A percentile compares a stretch with the other conserved stretches of the same genome.
phyloP scores from a whole-genome alignment of 352 stramenopile genomes.

The Phytopythium aichiense region DNA sequence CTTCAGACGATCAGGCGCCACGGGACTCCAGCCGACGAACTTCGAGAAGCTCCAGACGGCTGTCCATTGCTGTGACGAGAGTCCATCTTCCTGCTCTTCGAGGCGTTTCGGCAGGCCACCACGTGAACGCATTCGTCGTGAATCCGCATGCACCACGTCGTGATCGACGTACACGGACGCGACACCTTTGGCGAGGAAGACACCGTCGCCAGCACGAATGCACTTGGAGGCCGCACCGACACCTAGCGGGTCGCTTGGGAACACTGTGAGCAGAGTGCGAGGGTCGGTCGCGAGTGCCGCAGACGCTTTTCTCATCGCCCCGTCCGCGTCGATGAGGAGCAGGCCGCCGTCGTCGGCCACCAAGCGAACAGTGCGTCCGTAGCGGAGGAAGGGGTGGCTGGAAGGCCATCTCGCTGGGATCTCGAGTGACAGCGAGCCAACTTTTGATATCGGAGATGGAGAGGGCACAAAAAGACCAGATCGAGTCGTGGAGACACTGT shows the following conservation, averaged over 20 bases:
- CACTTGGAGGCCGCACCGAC: slow-evolving; percentile 13
- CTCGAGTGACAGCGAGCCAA: neutral
- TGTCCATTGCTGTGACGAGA: neutral
- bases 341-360: slow-evolving; percentile 32
- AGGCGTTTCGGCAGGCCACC: slow-evolving; percentile 1
- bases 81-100: neutral
- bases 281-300: slow-evolving; percentile 17
- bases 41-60: slow-evolving; percentile 1
- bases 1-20: neutral
- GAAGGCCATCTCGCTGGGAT: neutral
- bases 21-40: neutral
- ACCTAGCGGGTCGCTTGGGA: slow-evolving; percentile 22
- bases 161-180: slow-evolving; percentile 15
- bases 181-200: slow-evolving; percentile 27
- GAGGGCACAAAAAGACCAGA: neutral
- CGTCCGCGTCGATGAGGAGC: slow-evolving; percentile 32
- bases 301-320: slow-evolving; percentile 27
- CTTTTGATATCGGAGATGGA: neutral
- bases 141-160: slow-evolving; percentile 12
- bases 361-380: slow-evolving; percentile 31
- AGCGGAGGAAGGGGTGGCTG: slow-evolving; percentile 19
- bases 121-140: slow-evolving; percentile 5
- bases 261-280: slow-evolving; percentile 33
- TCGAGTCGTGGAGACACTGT: neutral
- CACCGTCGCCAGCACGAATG: slow-evolving; percentile 16